phyloP scores from a whole-genome alignment of 129 eudicot species.

The Helianthus annuus region DNA sequence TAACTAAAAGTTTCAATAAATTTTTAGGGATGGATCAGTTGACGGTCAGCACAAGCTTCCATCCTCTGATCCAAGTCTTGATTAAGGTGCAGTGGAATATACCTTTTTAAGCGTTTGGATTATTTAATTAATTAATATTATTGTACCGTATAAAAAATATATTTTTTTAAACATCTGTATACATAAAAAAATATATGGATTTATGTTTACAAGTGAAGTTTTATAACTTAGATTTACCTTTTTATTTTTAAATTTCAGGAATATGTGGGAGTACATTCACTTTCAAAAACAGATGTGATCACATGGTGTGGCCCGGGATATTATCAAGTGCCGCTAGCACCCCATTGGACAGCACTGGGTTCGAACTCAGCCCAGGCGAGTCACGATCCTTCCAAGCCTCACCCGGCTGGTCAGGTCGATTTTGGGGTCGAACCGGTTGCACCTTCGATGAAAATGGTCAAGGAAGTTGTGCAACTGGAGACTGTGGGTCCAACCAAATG shows the following conservation, averaged over 20 bases:
- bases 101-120: no score
- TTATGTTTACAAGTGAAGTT: not conserved
- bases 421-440: conserved; percentile 83
- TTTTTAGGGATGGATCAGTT: conserved; percentile 36
- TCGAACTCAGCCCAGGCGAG: conserved; percentile 53
- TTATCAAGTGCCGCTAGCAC: conserved; percentile 66
- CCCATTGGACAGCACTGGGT: conserved; percentile 62
- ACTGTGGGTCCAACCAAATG: conserved; percentile 66
- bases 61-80: conserved; percentile 17
- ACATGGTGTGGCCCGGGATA: conserved; percentile 77
- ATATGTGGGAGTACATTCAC: conserved; percentile 59
- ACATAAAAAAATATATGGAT: not conserved
- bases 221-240: not conserved
- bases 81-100: not conserved
- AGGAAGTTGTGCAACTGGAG: conserved; percentile 68
- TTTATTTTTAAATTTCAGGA: conserved; percentile 34
- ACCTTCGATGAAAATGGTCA: conserved; percentile 53
- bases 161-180: no score
- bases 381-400: conserved; percentile 59
- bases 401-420: conserved; percentile 77
- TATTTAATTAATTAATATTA: no score
- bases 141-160: no score
- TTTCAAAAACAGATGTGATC: conserved; percentile 52
- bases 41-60: conserved; percentile 28
- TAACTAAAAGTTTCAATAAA: conserved; percentile 5